These are phyloP conservation scores for Diutina catenulata DNA, from an alignment of 1,139 yeast genomes.

Conservation along the genomic window DNA sequence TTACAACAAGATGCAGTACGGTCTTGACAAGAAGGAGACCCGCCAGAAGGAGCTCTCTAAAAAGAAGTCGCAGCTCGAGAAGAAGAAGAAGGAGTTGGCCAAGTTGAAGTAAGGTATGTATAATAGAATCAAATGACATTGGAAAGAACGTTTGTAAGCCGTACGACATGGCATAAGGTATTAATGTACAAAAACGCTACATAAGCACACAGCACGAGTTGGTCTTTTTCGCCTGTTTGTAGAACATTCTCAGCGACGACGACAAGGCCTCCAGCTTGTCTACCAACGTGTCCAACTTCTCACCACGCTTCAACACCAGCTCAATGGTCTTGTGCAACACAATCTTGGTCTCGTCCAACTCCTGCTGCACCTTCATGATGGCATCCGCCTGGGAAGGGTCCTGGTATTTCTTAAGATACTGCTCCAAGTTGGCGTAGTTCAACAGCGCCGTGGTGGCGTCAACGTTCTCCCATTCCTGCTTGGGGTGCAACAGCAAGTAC, in stretches of 20 bases:
- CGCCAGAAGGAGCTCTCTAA: slow-evolving; percentile 63
- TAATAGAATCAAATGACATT: too few species aligned
- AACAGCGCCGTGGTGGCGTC: slow-evolving; percentile 38
- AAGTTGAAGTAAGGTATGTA: slow-evolving; percentile 10
- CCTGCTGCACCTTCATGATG: slow-evolving; percentile 94
- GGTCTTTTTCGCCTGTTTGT: slow-evolving; percentile 95
- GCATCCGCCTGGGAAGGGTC: slow-evolving; percentile 97
- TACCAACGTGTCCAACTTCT: slow-evolving; percentile 83
- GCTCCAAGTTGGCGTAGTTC: slow-evolving; percentile 50
- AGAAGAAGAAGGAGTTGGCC: slow-evolving; percentile 38
- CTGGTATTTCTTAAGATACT: slow-evolving; percentile 74
- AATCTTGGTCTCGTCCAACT: slow-evolving; percentile 93
- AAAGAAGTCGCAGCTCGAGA: slow-evolving; percentile 70
- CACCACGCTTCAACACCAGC: slow-evolving; percentile 90
- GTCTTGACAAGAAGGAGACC: slow-evolving; percentile 73
- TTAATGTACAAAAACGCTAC: too few species aligned
- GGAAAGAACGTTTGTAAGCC: not conserved
- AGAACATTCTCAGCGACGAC: slow-evolving; percentile 82
- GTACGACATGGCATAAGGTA: too few species aligned
- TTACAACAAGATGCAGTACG: slow-evolving; percentile 92
- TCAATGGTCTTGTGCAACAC: slow-evolving; percentile 94
- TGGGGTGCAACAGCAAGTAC: slow-evolving; percentile 75
- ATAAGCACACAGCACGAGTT: slow-evolving; percentile 87
- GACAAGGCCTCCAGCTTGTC: slow-evolving; percentile 92
- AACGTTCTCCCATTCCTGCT: slow-evolving; percentile 51